phyloP scores from a whole-genome alignment of 345 rosid species.

The Euphorbia tirucalli region DNA sequence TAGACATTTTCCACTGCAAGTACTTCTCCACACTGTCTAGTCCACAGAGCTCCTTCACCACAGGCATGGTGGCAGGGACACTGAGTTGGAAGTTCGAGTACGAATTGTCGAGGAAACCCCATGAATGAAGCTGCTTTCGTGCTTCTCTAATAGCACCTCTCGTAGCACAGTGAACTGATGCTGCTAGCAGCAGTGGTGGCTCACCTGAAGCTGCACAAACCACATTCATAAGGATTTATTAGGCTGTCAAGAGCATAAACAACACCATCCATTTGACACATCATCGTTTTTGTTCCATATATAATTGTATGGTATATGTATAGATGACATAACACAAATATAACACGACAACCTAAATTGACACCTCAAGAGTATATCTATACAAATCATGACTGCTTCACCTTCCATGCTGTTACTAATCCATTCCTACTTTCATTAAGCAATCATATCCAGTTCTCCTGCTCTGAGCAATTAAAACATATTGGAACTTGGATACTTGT shows the following conservation, averaged over 20 bases:
- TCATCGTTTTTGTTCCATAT: too few relatives aligned
- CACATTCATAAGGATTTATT: background rate
- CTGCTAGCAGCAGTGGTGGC: constrained; percentile 80
- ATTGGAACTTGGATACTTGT: background rate
- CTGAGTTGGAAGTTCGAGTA: constrained; percentile 43
- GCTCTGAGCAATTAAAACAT: background rate
- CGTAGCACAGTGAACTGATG: constrained; percentile 80
- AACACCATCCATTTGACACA: too few relatives aligned
- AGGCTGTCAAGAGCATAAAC: too few relatives aligned
- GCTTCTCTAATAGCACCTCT: constrained; percentile 78
- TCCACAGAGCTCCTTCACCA: constrained; percentile 70
- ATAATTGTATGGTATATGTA: too few relatives aligned
- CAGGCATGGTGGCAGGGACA: constrained; percentile 85
- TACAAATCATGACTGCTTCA: too few relatives aligned
- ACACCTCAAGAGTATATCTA: too few relatives aligned
- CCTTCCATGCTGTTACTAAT: too few relatives aligned
- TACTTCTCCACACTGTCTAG: constrained; percentile 41
- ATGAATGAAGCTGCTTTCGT: constrained; percentile 50
- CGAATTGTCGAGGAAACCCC: constrained; percentile 32
- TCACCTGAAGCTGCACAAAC: constrained; percentile 74
- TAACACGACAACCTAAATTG: too few relatives aligned
- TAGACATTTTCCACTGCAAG: background rate
- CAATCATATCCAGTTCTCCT: background rate
- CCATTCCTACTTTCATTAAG: too few relatives aligned
- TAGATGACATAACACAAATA: too few relatives aligned